Percentiles rank a stretch among this genome's conserved stretches.
These are phyloP conservation scores for Myriosclerotinia scirpicola DNA, from an alignment of 2,329 filamentous ascomycete species.

Conservation along the genomic window DNA sequence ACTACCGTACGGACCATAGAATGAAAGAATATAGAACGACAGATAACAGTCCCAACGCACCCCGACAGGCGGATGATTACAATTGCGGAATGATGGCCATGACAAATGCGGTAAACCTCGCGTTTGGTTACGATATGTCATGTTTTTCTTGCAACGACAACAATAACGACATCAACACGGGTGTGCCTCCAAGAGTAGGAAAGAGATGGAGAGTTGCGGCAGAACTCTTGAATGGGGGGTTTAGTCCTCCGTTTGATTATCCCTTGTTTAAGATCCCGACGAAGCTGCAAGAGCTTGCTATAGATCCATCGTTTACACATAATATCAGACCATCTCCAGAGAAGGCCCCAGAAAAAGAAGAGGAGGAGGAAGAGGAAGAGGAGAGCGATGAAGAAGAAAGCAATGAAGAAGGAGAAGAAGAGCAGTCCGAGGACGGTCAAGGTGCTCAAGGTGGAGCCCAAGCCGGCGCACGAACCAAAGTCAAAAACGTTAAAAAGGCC, in stretches of 20 bases:
- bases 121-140: conserved; percentile 17
- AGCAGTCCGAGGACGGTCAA: background rate
- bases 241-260: conserved; percentile 14
- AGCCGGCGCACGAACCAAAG: conserved; percentile 15
- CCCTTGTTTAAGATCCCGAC: conserved; percentile 10
- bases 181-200: background rate
- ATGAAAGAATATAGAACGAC: background rate
- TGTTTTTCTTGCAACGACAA: background rate
- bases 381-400: background rate
- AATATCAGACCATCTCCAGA: background rate
- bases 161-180: background rate
- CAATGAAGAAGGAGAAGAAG: background rate
- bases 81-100: conserved; percentile 5
- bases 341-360: accelerated
- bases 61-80: background rate
- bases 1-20: background rate
- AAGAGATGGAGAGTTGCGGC: conserved; percentile 12
- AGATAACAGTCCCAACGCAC: conserved; percentile 13
- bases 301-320: conserved; percentile 5
- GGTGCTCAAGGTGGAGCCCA: background rate
- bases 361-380: accelerated
- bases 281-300: background rate
- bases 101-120: background rate
- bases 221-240: conserved; percentile 16
- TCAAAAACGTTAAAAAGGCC: background rate